Evolutionary conservation across 2,329 filamentous ascomycete species (phyloP), one percentile per base, ranked within the genome.

Genomic region (Nothopassalora personata): DNA sequence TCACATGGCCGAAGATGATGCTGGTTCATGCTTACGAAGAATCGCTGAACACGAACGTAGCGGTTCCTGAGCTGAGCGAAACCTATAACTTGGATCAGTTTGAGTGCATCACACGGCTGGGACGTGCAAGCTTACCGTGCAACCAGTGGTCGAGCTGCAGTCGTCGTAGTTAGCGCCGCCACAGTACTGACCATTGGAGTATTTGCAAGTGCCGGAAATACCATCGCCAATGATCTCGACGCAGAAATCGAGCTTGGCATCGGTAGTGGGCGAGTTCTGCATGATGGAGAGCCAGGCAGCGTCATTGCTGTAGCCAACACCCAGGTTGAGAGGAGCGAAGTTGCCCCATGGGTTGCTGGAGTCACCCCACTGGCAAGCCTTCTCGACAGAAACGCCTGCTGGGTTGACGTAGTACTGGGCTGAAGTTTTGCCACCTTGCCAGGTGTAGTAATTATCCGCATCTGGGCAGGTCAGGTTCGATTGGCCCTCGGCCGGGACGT

Each of bases 401-500:
- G 89, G 89, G 83, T 97, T 97, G 77, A 97, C 83, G 74, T 99
- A 99, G 83, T 96, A 97, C 78, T 97, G 94, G 48, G 92, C 92
- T 51, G 90, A 92, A 54, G 94, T 97, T 53, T 78, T 68, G 74
- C 83, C 82, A 68, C 83, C 83, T 70, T 90, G 67, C 90, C 90
- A 96, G 62, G 80, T 76, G 80, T 91, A 97, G 80, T 93, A 96
- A 53, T 78, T 80, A 52, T 74, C 72, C 60, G 86, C 85, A 65
- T 88, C 77, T 50, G 93, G 89, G 80, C 90, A 93, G 72, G 89
- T 90, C 65, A 99, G 77, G 36, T 80, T 76, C 61, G 84, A 77
- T 28, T 77, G 81, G 52, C 57, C 57, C 60, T 89, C 89, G 54
- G 88, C 76, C 5, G 75, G 65, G 47, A 87, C 81, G 59, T 84